These are phyloP conservation scores for Pseudonitzschia delicatissima DNA, from an alignment of 108 stramenopile genomes.

Conservation along the genomic window DNA sequence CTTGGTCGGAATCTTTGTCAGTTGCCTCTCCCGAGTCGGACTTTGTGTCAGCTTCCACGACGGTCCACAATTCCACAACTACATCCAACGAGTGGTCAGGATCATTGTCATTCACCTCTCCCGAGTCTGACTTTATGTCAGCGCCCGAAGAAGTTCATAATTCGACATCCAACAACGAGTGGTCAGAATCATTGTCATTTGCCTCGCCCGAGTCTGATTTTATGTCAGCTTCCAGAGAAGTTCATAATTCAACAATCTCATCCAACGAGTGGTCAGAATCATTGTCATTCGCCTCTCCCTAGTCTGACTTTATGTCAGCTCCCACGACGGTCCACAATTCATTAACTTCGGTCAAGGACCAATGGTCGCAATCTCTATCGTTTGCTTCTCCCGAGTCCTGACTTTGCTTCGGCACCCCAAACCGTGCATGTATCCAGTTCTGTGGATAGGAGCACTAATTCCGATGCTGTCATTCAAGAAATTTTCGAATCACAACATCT, in stretches of 20 bases:
- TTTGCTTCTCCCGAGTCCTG: conserved; percentile 29
- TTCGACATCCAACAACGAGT: neutral
- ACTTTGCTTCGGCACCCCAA: conserved; percentile 3
- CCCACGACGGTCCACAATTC: neutral
- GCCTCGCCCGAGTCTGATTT: conserved; percentile 24
- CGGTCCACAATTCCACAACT: neutral
- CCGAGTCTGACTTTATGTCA: conserved; percentile 18
- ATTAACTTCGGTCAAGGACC: no score
- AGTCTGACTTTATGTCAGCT: conserved; percentile 12
- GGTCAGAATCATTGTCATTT: conserved; percentile 15
- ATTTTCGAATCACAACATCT: neutral
- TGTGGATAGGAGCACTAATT: neutral
- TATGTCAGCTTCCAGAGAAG: neutral
- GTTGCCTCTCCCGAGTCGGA: conserved; percentile 22
- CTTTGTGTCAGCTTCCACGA: neutral
- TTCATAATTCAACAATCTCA: neutral
- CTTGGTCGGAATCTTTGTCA: conserved; percentile 14
- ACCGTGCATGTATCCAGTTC: neutral
- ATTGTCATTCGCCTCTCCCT: conserved; percentile 12
- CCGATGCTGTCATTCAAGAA: neutral
- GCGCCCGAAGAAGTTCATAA: neutral
- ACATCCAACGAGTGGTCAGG: conserved; percentile 14
- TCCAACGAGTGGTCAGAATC: conserved; percentile 14
- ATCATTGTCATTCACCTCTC: conserved; percentile 7
- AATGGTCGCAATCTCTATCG: conserved; percentile 5